Base-by-base conservation (phyloP, 2,329 filamentous ascomycete species). In the Boeremia lycopersici region DNA sequence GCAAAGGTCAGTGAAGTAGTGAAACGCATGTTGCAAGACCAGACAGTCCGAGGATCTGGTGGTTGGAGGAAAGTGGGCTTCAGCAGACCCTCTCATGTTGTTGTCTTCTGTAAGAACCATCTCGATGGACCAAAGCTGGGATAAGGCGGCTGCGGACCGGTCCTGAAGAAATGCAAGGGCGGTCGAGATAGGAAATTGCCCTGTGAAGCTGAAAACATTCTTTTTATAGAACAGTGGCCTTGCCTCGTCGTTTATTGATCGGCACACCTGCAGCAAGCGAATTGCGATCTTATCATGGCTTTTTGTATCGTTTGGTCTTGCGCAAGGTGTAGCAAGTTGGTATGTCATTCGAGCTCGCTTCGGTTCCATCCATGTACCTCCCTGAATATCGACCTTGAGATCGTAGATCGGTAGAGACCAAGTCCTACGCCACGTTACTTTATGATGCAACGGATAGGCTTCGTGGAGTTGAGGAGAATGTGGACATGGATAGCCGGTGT, bases 131-230 rank as follows among this genome's bases (percentile, higher is more conserved):
- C 28, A 51, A 10, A 69, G 60, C 10, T 48, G 40, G 26, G 43
- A 45, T 8, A 63, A 57, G 10, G 59, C 64, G 13, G 35, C 41
- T 3, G 54, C 28, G 13, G 66, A 49, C 30, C 63, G 56, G 26
- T 69, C 67, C 36, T 60, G 56, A 6, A 70, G 51, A 29, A 69
- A 70, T 0, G 53, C 57, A 9, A 67, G 59, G 3, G 63, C 64
- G 25, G 65, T 68, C 25, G 68, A 60, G 13, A 70, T 53, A 9
- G 59, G 44, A 23, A 64, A 67, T 26, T 59, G 54, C 17, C 40
- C 39, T 2, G 45, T 62, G 48, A 71, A 69, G 25, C 57, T 59
- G 43, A 71, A 71, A 5, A 48, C 47, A 23, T 67, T 68, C 31
- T 58, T 63, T 11, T 57, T 44, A 40, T 70, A 69, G 47, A 70